These are phyloP conservation scores for Sisymbrium irio DNA, from an alignment of 345 rosid genomes.

Conservation along the genomic window DNA sequence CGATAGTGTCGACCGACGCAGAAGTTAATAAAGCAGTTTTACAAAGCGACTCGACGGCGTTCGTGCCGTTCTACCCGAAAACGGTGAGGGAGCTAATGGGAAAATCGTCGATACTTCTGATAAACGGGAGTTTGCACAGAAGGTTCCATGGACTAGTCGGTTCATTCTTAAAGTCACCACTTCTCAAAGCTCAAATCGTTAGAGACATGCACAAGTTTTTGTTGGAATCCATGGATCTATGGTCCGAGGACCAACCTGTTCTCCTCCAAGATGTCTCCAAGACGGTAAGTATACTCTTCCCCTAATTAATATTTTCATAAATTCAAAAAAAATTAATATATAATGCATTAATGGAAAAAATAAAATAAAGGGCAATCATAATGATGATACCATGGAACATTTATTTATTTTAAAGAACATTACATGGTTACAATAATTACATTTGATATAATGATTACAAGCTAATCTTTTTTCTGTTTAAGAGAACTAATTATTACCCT, in stretches of 20 bases:
- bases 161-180: constrained; percentile 77
- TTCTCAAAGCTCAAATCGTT: constrained; percentile 82
- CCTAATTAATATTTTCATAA: background rate
- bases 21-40: constrained; percentile 80
- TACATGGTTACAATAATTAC: constrained; percentile 36
- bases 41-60: constrained; percentile 74
- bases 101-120: constrained; percentile 77
- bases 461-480: constrained; percentile 8
- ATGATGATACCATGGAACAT: constrained; percentile 14
- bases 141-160: constrained; percentile 90
- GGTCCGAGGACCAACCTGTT: constrained; percentile 63
- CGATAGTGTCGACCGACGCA: constrained; percentile 88
- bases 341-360: constrained; percentile 9
- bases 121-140: constrained; percentile 84
- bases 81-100: constrained; percentile 97
- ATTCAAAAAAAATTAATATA: no score
- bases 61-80: constrained; percentile 91
- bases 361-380: background rate
- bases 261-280: constrained; percentile 86
- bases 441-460: constrained; percentile 28
- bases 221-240: constrained; percentile 63
- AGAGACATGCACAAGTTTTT: constrained; percentile 73
- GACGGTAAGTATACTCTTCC: constrained; percentile 46
- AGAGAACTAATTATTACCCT: constrained; percentile 16
- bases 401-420: constrained; percentile 12